Evolutionary conservation across 1,284 basidiomycete species (phyloP).

Genomic region (Peniophora sp.): DNA sequence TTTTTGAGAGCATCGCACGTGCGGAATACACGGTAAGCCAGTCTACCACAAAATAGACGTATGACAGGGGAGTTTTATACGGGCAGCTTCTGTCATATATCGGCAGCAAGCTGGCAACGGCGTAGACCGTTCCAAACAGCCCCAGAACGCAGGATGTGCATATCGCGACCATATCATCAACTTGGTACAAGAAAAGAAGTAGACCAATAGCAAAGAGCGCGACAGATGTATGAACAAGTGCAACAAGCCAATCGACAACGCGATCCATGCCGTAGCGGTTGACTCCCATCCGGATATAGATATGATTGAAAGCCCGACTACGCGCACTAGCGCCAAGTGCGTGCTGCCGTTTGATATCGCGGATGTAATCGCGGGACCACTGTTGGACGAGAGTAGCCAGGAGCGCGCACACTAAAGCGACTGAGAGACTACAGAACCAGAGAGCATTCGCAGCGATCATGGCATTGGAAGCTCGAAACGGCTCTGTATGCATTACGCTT

Average conservation of each 20-base stretch:
- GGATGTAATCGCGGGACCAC: neutral
- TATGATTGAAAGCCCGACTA: neutral
- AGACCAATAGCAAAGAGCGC: neutral
- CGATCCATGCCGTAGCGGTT: neutral
- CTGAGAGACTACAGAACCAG: slow-evolving; percentile 5
- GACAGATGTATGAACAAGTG: neutral
- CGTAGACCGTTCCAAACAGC: neutral
- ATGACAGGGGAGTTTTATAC: too few species aligned
- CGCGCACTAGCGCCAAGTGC: neutral
- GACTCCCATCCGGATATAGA: neutral
- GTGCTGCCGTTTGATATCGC: neutral
- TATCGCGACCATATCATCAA: neutral
- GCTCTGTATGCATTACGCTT: too few species aligned
- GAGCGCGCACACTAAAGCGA: slow-evolving; percentile 2
- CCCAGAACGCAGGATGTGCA: neutral
- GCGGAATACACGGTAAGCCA: too few species aligned
- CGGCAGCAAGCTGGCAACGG: too few species aligned
- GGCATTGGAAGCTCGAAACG: too few species aligned
- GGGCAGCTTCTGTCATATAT: too few species aligned
- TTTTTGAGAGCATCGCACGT: too few species aligned
- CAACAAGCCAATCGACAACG: neutral
- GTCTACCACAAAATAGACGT: too few species aligned
- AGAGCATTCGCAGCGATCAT: slow-evolving; percentile 1
- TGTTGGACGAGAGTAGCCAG: slow-evolving; percentile 6
- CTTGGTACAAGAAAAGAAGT: neutral